Conservation (phyloP, 768 basidiomycete genomes). For the Butyriboletus loyo region DNA sequence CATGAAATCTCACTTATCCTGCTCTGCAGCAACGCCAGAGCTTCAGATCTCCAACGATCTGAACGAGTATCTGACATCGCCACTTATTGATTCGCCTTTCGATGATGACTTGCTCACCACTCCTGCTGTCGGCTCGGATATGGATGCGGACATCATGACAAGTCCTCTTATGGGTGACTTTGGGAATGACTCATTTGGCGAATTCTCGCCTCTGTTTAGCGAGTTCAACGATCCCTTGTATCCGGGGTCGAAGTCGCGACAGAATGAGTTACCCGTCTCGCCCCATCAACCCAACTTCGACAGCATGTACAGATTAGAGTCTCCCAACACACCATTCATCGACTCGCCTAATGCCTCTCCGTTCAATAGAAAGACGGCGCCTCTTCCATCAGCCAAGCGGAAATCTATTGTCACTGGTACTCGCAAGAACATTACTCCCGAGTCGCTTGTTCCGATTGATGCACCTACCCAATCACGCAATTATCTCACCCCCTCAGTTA, state of each 20-base stretch:
- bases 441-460: conserved; percentile 60
- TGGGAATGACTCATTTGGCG: conserved; percentile 30
- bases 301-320: conserved; percentile 42
- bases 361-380: conserved; percentile 16
- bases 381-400: conserved; percentile 23
- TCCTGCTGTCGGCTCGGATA: conserved; percentile 38
- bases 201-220: conserved; percentile 33
- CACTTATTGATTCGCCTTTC: conserved; percentile 45
- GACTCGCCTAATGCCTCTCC: conserved; percentile 36
- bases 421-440: conserved; percentile 66
- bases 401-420: conserved; percentile 56
- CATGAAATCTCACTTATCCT: neutral
- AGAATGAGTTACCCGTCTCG: conserved; percentile 4
- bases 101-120: conserved; percentile 45
- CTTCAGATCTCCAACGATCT: conserved; percentile 36
- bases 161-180: conserved; percentile 41
- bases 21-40: conserved; percentile 32
- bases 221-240: conserved; percentile 19
- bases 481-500: conserved; percentile 69
- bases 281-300: conserved; percentile 30
- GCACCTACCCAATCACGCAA: conserved; percentile 79
- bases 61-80: conserved; percentile 46
- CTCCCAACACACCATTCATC: conserved; percentile 50
- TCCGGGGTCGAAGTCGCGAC: conserved; percentile 11
- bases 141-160: conserved; percentile 39